Evolutionary conservation across 768 basidiomycete species (phyloP).

Genomic region (Podaxis mareebaensis): DNA sequence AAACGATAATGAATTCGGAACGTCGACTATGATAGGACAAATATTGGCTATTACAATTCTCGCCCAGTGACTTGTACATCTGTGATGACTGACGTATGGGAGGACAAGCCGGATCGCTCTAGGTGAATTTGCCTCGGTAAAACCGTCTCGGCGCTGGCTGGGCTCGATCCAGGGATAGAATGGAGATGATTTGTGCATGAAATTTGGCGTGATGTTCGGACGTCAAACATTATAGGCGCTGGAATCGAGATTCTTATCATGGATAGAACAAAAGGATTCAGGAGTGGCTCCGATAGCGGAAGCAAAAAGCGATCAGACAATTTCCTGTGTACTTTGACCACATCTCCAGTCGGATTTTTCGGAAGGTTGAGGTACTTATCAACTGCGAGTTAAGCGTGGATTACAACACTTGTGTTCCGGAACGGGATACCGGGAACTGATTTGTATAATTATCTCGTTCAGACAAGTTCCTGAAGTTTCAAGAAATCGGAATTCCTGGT

Average conservation of each 20-base stretch:
- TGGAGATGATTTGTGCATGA: background rate
- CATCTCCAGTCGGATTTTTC: background rate
- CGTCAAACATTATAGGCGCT: background rate
- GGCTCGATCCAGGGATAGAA: background rate
- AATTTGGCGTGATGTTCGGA: conserved; percentile 1
- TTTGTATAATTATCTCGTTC: background rate
- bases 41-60: background rate
- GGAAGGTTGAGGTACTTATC: background rate
- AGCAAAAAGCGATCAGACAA: no score
- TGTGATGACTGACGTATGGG: no score
- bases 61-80: background rate
- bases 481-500: conserved; percentile 63
- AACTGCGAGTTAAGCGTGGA: background rate
- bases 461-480: conserved; percentile 46
- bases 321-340: background rate
- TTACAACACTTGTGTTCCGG: conserved; percentile 7
- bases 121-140: background rate
- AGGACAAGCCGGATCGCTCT: background rate
- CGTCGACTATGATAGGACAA: background rate
- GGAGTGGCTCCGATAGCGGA: background rate
- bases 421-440: background rate
- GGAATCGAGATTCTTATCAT: background rate
- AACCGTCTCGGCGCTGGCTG: no score
- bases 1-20: no score
- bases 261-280: background rate